Evolutionary conservation across 805 yeast species (phyloP), one percentile per base, ranked within the genome.

Genomic region (Kregervanrija delftensis): DNA sequence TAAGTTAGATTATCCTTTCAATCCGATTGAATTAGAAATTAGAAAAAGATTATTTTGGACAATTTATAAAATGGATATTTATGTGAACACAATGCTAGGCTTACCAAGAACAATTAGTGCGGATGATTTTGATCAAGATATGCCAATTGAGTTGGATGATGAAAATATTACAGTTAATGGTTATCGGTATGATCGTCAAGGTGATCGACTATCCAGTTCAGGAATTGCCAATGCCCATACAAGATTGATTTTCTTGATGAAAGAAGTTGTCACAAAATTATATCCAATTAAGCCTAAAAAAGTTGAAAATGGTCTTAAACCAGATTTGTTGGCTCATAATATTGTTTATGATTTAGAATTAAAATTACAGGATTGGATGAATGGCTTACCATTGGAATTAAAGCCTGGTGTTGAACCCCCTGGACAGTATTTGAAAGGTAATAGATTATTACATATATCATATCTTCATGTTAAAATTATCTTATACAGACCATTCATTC

Each of bases 141-240:
- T 87, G 50, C 96, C 96, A 1, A 66, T 75, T 32, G 96, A 88
- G 56, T 66, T 87, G 33, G 96, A 88, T 56, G 96, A 89, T 63
- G 95, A 87, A 54, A 83, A 83, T 56, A 82, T 89, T 45, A 86
- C 93, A 1, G 76, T 78, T 37, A 70, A 68, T n/a, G 81, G 79
- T 1, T 80, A 81, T 48, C 50, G 62, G 38, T 65, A 52, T 41
- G 63, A 61, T 28, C 54, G 54, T 42, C 70, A 64, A 65, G 76
- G 70, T 48, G 77, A 68, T 59, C 69, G 77, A 47, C 63, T 84
- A 28, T 80, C 90, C 9, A 79, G 87, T 11, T 72, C 88, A 14
- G 89, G 81, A 0, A 82, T 89, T 60, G 93, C 95, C 12, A 89
- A 88, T 57, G 83, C 83, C 42, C 96, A 89, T 57, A 89, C 96